Percentiles rank a stretch among this genome's conserved stretches.
phyloP scores from a whole-genome alignment of 2,329 filamentous ascomycete genomes.

The Leptosphaerulina australis region DNA sequence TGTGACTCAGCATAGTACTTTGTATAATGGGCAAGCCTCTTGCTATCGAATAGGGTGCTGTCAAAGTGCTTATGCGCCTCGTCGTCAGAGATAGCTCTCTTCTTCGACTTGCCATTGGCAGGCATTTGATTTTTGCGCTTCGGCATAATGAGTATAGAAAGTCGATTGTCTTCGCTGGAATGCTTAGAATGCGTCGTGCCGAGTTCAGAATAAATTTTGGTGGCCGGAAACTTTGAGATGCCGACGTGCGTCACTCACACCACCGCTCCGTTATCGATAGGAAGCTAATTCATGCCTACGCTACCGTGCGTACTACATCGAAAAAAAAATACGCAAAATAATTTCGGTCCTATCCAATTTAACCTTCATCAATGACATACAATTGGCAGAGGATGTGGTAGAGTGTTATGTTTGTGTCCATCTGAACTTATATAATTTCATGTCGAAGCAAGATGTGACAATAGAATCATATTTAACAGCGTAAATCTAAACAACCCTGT shows the following conservation, averaged over 20 bases:
- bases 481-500: slow-evolving; percentile 12
- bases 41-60: slow-evolving; percentile 47
- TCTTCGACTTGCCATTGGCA: slow-evolving; percentile 50
- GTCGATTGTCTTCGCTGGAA: background rate
- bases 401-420: too few relatives aligned
- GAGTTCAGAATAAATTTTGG: slow-evolving; percentile 11
- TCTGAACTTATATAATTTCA: too few relatives aligned
- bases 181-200: background rate
- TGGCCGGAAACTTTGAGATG: slow-evolving; percentile 7
- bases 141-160: slow-evolving; percentile 17
- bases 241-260: slow-evolving; percentile 17
- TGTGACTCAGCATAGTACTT: slow-evolving; percentile 48
- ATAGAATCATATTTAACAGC: slow-evolving; percentile 23
- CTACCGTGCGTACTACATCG: too few relatives aligned
- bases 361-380: too few relatives aligned
- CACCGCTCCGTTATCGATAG: slow-evolving; percentile 17
- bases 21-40: slow-evolving; percentile 44
- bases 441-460: background rate
- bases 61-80: slow-evolving; percentile 50
- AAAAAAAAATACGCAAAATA: too few relatives aligned
- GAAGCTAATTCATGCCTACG: too few relatives aligned
- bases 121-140: slow-evolving; percentile 54
- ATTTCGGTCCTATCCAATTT: too few relatives aligned
- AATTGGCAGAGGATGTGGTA: too few relatives aligned
- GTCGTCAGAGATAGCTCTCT: slow-evolving; percentile 50